Base-by-base conservation (phyloP, 352 stramenopile genomes). In the Globisporangium spinosum region DNA sequence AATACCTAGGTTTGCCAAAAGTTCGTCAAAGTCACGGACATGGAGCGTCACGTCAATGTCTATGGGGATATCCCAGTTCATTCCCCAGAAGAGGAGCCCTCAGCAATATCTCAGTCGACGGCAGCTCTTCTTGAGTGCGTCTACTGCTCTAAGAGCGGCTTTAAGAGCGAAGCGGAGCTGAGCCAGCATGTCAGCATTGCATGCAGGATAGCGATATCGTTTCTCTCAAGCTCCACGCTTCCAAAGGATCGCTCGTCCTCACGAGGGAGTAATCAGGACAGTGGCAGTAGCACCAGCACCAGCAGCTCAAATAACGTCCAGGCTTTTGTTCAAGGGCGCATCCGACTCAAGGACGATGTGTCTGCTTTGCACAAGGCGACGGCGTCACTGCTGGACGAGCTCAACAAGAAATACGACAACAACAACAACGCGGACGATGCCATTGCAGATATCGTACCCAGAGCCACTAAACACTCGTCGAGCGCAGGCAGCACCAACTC, bases 21-120 rank as follows among this genome's bases (percentile, higher is more conserved):
- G 63, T 90, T 83, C 57, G 61, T 88, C 59, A 80, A 79, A 27
- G 72, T 89, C 1, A 63, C 69, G 2, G 74, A 83, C 2, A 70
- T 85, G 35, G 68, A 77, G 22, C 9, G 62, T 1, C 73, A 83
- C 22, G 4, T 57, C 3, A n/a, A 43, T 5, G 57, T 9, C 6
- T 78, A 70, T 27, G 12, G n/a, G 8, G 64, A 70, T 47, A 23
- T 58, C 13, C 25, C 61, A 20, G 27, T 12, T 6, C 13, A 23
- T 43, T 1, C 1, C 3, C 9, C 34, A 27, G 20, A 54, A n/a
- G 35, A 10, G 13, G 22, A 59, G 1, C 35, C n/a, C 27, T 58
- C 23, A 32, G 15, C 38, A 25, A 0, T 43, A 17, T 49, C 27
- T 35, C 34, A 10, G 3, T 55, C 20, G 6, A 8, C 3, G 17